Conservation (phyloP, 2,329 filamentous ascomycete species). For the Apiospora koreana region DNA sequence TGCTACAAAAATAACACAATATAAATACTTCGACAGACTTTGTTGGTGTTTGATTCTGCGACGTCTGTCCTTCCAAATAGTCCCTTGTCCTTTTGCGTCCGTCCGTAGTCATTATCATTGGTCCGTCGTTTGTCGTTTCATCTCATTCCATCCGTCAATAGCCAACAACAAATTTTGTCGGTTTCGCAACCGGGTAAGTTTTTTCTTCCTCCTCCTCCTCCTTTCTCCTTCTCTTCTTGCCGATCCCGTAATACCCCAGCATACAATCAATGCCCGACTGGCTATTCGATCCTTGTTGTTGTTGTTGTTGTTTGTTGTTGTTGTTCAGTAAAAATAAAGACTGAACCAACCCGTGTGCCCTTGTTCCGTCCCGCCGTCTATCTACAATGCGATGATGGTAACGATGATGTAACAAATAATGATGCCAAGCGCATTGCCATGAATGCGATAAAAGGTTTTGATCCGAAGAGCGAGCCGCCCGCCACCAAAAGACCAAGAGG, state of each 20-base stretch:
- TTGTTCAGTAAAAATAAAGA: not conserved
- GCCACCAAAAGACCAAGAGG: not conserved
- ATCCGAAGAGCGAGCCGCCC: not conserved
- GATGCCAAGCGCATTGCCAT: not conserved
- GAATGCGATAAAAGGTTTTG: not conserved
- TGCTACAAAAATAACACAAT: slow-evolving; percentile 5
- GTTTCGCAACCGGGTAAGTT: not conserved
- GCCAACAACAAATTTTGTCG: not conserved
- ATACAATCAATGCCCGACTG: not conserved
- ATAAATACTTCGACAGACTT: not conserved
- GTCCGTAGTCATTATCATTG: not conserved
- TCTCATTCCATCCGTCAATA: not conserved
- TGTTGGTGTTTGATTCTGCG: not conserved
- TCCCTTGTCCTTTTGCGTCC: not conserved
- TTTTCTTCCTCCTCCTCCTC: not conserved
- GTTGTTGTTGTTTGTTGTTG: not conserved
- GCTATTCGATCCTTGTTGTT: not conserved
- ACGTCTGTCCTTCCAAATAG: not conserved
- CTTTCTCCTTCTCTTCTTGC: too few relatives aligned
- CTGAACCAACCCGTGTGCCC: not conserved
- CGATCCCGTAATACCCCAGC: not conserved
- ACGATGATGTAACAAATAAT: not conserved
- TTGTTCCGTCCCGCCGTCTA: not conserved
- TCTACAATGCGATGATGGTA: slow-evolving; percentile 1
- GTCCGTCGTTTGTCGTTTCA: not conserved